phyloP scores from a whole-genome alignment of 306 rosid genomes.

The Hippophae gyantsensis region DNA sequence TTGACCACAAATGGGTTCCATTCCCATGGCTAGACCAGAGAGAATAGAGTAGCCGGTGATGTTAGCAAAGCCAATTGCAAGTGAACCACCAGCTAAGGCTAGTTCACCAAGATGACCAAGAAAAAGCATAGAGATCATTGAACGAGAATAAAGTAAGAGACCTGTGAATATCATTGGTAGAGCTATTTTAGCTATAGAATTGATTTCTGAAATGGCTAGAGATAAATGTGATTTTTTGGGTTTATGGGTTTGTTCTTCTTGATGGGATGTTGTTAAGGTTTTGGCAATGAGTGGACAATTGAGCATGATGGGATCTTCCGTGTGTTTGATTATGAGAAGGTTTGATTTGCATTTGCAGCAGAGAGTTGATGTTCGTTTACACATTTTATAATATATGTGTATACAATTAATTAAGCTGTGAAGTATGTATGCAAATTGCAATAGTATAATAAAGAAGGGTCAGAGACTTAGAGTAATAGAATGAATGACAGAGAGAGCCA shows the following conservation, averaged over 20 bases:
- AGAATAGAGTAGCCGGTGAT: slow-evolving; percentile 90
- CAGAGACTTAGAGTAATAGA: slow-evolving; percentile 9
- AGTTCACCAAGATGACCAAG: slow-evolving; percentile 75
- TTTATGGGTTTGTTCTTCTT: slow-evolving; percentile 7
- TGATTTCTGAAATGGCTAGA: slow-evolving; percentile 28
- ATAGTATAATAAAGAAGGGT: neutral
- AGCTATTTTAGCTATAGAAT: slow-evolving; percentile 47
- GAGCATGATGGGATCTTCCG: neutral
- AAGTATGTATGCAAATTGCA: neutral
- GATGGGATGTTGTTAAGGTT: slow-evolving; percentile 10
- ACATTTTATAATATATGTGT: slow-evolving; percentile 2
- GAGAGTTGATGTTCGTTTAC: slow-evolving; percentile 7
- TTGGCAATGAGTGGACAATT: slow-evolving; percentile 30
- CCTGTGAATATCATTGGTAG: slow-evolving; percentile 81
- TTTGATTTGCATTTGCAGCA: slow-evolving; percentile 17
- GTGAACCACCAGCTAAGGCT: slow-evolving; percentile 79
- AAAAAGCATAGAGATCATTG: slow-evolving; percentile 88
- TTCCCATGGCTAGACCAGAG: slow-evolving; percentile 83
- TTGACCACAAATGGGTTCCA: slow-evolving; percentile 88
- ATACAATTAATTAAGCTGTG: neutral
- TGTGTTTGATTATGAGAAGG: neutral
- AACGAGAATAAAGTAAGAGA: slow-evolving; percentile 63
- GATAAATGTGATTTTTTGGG: slow-evolving; percentile 26
- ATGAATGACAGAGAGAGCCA: neutral
- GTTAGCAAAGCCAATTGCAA: slow-evolving; percentile 75